These are phyloP conservation scores for Pseudophaeomoniella oleicola DNA, from an alignment of 2,329 filamentous ascomycete species.

Conservation along the genomic window DNA sequence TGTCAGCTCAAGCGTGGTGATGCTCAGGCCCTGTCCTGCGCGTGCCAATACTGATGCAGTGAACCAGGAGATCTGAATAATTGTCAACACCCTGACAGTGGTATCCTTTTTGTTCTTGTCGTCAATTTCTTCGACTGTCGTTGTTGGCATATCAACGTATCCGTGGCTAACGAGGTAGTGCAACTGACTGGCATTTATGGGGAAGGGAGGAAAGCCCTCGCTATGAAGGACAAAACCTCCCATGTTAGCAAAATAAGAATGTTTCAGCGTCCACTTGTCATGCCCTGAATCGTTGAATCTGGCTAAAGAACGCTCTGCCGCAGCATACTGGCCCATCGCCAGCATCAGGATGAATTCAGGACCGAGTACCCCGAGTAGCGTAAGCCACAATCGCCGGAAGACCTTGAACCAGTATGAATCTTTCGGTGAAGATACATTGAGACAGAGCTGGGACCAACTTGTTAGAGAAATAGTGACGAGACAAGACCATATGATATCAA, in stretches of 20 bases:
- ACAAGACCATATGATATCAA: conserved; percentile 2
- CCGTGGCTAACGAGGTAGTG: conserved; percentile 12
- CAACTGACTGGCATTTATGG: conserved; percentile 15
- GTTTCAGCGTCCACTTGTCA: conserved; percentile 1
- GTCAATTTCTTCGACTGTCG: conserved; percentile 7
- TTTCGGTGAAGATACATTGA: conserved; percentile 2
- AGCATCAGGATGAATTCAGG: conserved; percentile 1
- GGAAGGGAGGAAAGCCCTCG: not conserved
- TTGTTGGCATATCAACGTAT: conserved; percentile 8
- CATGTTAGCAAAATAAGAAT: not conserved
- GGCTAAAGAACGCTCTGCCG: not conserved
- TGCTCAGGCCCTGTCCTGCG: conserved; percentile 7
- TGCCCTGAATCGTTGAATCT: not conserved
- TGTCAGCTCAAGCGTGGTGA: conserved; percentile 15
- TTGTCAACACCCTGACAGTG: conserved; percentile 16
- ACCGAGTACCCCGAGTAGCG: conserved; percentile 7
- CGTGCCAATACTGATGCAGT: conserved; percentile 6
- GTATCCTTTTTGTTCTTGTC: conserved; percentile 12
- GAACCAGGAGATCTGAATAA: conserved; percentile 11
- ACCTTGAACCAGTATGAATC: not conserved
- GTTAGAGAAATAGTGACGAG: conserved; percentile 2
- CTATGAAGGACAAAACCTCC: not conserved
- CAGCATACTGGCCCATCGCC: not conserved
- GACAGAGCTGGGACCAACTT: conserved; percentile 1
- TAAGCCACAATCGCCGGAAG: conserved; percentile 17